Percentiles rank a stretch among this genome's conserved stretches.
Evolutionary conservation across 495 filamentous ascomycete species (phyloP).

Genomic region (Penicillium argentinense): DNA sequence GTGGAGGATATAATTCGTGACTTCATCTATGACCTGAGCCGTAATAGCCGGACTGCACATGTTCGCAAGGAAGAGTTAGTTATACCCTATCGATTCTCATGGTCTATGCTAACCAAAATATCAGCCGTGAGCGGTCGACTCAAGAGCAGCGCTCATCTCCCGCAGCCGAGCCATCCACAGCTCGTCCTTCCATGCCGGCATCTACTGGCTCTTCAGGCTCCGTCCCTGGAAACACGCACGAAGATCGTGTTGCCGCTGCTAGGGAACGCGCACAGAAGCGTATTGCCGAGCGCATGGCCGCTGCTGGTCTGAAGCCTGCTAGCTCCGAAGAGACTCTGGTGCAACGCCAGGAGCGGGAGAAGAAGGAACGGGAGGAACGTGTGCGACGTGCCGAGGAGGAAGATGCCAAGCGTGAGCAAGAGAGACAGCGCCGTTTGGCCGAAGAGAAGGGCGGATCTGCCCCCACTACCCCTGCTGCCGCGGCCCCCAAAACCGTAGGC

Average conservation of each 20-base stretch:
- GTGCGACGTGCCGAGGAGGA: constrained; percentile 90
- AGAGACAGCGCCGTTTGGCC: constrained; percentile 79
- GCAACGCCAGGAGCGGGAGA: constrained; percentile 86
- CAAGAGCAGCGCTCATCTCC: constrained; percentile 27
- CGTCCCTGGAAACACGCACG: constrained; percentile 73
- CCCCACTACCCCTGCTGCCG: constrained; percentile 25
- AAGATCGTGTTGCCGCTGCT: constrained; percentile 92
- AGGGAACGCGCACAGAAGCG: constrained; percentile 95
- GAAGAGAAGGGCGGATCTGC: constrained; percentile 75
- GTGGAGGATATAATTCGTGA: constrained; percentile 96
- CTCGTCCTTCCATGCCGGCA: constrained; percentile 40
- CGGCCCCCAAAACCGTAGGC: constrained; percentile 50
- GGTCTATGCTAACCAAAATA: constrained; percentile 16
- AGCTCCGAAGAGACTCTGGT: constrained; percentile 71
- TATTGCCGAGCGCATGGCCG: constrained; percentile 96
- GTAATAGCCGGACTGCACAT: constrained; percentile 72
- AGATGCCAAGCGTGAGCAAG: constrained; percentile 84
- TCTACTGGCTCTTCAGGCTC: constrained; percentile 45
- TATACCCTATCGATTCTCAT: constrained; percentile 3
- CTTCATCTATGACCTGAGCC: constrained; percentile 94
- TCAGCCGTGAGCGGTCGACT: constrained; percentile 24
- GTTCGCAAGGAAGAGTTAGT: constrained; percentile 72
- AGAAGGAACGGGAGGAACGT: constrained; percentile 81
- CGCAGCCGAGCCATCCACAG: constrained; percentile 26
- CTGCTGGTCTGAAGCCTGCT: constrained; percentile 78